A percentile compares a stretch with the other conserved stretches of the same genome.
Conservation (phyloP, 257 asterid genomes). For the Nemophila menziesii region DNA sequence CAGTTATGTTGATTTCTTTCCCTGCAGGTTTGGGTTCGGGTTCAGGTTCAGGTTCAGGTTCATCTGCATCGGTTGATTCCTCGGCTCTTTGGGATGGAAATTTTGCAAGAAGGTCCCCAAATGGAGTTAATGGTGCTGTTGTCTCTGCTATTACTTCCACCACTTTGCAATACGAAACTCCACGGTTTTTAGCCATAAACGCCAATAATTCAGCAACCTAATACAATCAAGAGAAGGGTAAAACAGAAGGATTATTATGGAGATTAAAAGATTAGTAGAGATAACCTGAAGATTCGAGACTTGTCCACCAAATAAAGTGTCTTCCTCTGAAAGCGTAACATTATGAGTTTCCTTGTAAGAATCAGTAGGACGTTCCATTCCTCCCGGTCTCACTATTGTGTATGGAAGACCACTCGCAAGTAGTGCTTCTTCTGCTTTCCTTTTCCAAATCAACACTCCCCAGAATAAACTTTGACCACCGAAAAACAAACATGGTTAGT, state of each 20-base stretch:
- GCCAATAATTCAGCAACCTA: slow-evolving; percentile 97
- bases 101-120: slow-evolving; percentile 61
- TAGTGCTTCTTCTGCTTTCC: slow-evolving; percentile 94
- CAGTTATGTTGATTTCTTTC: slow-evolving; percentile 17
- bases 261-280: slow-evolving; percentile 4
- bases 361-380: slow-evolving; percentile 98
- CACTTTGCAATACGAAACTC: slow-evolving; percentile 67
- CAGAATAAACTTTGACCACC: slow-evolving; percentile 59
- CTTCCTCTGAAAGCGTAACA: slow-evolving; percentile 58
- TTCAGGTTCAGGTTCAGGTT: slow-evolving; percentile 15
- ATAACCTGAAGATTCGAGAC: slow-evolving; percentile 91
- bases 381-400: slow-evolving; percentile 91
- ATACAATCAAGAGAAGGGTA: neutral
- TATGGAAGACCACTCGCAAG: slow-evolving; percentile 79
- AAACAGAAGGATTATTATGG: neutral
- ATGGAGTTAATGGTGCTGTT: slow-evolving; percentile 61
- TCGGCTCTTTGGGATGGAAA: slow-evolving; percentile 53
- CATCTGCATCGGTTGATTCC: slow-evolving; percentile 32
- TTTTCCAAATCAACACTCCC: slow-evolving; percentile 89
- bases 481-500: slow-evolving; percentile 10
- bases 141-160: slow-evolving; percentile 95
- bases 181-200: slow-evolving; percentile 61
- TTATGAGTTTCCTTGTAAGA: slow-evolving; percentile 90
- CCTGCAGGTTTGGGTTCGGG: slow-evolving; percentile 21
- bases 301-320: slow-evolving; percentile 83